Evolutionary conservation across 495 filamentous ascomycete species (phyloP), one percentile per base, ranked within the genome.

Genomic region (Lentithecium fluviatile): DNA sequence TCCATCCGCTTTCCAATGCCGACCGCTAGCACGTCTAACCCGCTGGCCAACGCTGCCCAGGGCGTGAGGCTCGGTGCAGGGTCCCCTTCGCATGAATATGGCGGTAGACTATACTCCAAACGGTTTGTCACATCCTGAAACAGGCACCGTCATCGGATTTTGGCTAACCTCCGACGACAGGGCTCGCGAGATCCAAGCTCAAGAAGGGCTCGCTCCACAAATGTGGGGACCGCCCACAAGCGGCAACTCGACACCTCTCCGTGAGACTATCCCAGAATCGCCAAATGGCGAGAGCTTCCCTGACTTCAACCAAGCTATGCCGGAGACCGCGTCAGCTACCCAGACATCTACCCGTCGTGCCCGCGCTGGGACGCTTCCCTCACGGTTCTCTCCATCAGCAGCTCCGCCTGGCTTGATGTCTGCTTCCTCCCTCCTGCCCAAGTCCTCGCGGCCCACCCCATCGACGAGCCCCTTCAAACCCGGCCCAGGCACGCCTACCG

Each of bases 251-350:
- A 97, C 94, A 20, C 95, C 94, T 60, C 82, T 98, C 56, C 88
- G 94, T 60, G 94, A 97, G 76, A 96, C 94, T 55, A 96, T 97
- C 52, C 95, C 94, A 64, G 94, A 98, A 77, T 95, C 91, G 10
- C 87, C 87, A n/a, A 91, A 88, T 53, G 91, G 90, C 68, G 94
- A 97, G 75, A 93, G 88, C 58, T 97, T 97, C 67, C 91, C 94
- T 19, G 92, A 97, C 69, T 88, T 95, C 70, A 80, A 88, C 37
- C 83, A 90, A 59, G 78, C 78, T n/a, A 67, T 61, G 45, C 52
- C 79, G 72, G 74, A 83, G 45, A 54, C 59, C 37, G 24, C 61
- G 45, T 56, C 63, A 56, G 51, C 78, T 73, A 64, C 86, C 72
- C 73, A 80, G 65, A 75, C 76, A 77, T 71, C 87, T 79, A 67